Percentiles rank a stretch among this genome's conserved stretches.
Evolutionary conservation across 2,329 filamentous ascomycete genomes (phyloP).

Genomic region (Periglandula ipomoeae): DNA sequence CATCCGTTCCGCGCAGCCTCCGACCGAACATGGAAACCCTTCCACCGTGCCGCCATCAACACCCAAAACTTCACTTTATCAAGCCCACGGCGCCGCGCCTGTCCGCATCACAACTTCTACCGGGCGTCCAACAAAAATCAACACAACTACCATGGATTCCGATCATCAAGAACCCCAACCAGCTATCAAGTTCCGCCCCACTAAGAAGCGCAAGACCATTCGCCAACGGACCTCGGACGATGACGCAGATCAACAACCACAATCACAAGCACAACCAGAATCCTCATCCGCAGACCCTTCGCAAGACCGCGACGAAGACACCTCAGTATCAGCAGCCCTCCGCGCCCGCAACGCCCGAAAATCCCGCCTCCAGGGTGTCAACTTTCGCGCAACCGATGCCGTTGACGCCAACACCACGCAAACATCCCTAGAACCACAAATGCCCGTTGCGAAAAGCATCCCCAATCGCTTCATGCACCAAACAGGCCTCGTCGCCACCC

Average conservation of each 20-base stretch:
- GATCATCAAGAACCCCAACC: slow-evolving; percentile 17
- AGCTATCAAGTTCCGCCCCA: slow-evolving; percentile 41
- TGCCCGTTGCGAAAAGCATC: slow-evolving; percentile 19
- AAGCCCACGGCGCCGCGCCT: not conserved
- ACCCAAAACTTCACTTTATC: not conserved
- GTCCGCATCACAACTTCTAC: not conserved
- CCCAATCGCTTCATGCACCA: slow-evolving; percentile 58
- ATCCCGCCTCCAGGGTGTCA: slow-evolving; percentile 44
- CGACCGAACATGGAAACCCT: no score
- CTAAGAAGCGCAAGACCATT: slow-evolving; percentile 52
- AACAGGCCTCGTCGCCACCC: slow-evolving; percentile 56
- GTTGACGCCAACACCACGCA: slow-evolving; percentile 15
- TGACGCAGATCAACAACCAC: not conserved
- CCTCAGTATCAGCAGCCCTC: slow-evolving; percentile 38
- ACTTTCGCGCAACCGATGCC: slow-evolving; percentile 34
- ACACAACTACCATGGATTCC: slow-evolving; percentile 12
- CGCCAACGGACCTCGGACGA: slow-evolving; percentile 37
- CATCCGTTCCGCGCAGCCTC: no score
- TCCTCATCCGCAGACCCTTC: not conserved
- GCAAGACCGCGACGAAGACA: slow-evolving; percentile 18
- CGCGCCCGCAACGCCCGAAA: slow-evolving; percentile 44
- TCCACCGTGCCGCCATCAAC: no score
- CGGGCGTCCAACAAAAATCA: not conserved
- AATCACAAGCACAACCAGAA: not conserved
- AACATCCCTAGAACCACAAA: slow-evolving; percentile 24